Conservation (phyloP, 345 rosid species). For the Gossypium thurberi region DNA sequence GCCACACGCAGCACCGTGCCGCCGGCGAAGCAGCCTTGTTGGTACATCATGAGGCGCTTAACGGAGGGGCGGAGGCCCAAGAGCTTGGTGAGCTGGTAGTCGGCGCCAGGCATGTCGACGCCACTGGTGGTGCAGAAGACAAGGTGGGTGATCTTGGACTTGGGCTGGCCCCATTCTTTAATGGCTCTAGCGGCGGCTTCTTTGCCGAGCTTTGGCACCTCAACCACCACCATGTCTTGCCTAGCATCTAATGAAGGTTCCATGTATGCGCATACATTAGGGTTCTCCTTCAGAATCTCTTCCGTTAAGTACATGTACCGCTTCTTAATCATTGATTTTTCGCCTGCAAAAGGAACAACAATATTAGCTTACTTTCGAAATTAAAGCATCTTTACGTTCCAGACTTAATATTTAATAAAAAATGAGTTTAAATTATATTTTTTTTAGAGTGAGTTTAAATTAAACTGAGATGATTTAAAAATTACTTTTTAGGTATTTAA, state of each 20-base stretch:
- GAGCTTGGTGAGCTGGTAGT: constrained; percentile 35
- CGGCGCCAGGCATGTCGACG: constrained; percentile 32
- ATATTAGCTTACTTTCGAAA: no score
- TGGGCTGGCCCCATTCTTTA: constrained; percentile 21
- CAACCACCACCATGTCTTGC: constrained; percentile 20
- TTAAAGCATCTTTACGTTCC: no score
- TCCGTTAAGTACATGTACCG: constrained; percentile 19
- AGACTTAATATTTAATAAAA: no score
- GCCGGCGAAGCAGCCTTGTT: constrained; percentile 26
- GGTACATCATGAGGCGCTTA: constrained; percentile 29
- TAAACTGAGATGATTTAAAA: no score
- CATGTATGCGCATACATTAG: constrained; percentile 12
- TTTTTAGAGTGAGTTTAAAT: no score
- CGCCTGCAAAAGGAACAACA: constrained; percentile 13
- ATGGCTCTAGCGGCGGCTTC: constrained; percentile 28
- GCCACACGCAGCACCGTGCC: constrained; percentile 11
- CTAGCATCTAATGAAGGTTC: constrained; percentile 29
- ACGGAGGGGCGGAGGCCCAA: constrained; percentile 25
- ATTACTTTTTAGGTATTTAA: no score
- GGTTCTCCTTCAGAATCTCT: constrained; percentile 17
- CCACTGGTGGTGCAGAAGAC: constrained; percentile 30
- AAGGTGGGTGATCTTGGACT: constrained; percentile 35
- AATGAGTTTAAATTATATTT: no score
- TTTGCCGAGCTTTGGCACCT: constrained; percentile 22
- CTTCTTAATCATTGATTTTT: constrained; percentile 25